Evolutionary conservation across 352 stramenopile species (phyloP), one percentile per base, ranked within the genome.

Genomic region (Pythium dissotocum): DNA sequence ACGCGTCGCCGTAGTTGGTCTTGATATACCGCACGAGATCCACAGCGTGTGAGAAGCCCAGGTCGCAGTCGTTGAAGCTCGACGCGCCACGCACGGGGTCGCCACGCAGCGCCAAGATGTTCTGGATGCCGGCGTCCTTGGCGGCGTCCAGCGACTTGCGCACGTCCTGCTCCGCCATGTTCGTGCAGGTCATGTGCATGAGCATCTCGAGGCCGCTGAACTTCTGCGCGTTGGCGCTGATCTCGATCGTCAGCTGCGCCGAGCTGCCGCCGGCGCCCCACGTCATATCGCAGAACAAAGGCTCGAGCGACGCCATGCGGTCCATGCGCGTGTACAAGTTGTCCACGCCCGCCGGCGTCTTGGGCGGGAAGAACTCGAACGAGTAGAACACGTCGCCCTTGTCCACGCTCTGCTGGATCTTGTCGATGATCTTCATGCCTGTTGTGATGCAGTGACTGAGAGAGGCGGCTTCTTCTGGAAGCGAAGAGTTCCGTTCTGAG

Each of bases 291-390:
- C 94, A 98, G 78, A 99, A 99, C 8, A 99, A 85, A 52, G 97
- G 97, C 68, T 97, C 90, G 53, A 98, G 77, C 59, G 82, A 77
- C 28, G 90, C 93, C 96, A 99, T 99, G 61, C 95, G 87, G 60
- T 98, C 94, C 85, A 99, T 98, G 52, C 97, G 92, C 65, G 94
- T 93, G 75, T 98, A 96, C 51, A 99, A 87, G 76, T 99, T 99
- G 76, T 98, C 93, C 24, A 99, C 89, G 54, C 96, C 97, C 12
- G 94, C 91, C 40, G 97, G 85, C 18, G 97, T 99, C 65, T 97
- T 97, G 54, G 98, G 97, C 44, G 98, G 97, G 85, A 99, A 99
- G 79, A 98, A 99, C 85, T 99, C 98, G 67, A 99, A 98, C 58
- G 97, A 99, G 80, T 98, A 97, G 73, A 97, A 98, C 4, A 83